Evolutionary conservation across 1,139 yeast genomes (phyloP).

Genomic region (Magnusiomyces suaveolens): DNA sequence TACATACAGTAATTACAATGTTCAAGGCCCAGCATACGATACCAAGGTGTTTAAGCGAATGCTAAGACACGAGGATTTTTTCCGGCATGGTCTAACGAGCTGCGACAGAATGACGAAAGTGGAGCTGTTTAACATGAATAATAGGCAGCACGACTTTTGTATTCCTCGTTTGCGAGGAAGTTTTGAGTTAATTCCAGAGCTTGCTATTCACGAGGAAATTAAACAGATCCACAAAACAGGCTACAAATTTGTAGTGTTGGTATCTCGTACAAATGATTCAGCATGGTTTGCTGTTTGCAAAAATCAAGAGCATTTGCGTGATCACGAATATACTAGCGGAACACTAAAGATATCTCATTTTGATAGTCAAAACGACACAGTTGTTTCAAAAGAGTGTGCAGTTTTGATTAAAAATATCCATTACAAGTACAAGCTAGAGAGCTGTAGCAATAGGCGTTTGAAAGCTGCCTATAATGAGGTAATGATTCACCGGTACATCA

Average conservation of each 20-base stretch:
- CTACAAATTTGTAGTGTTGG: not conserved
- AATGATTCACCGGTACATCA: not conserved
- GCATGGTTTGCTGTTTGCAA: slow-evolving; percentile 10
- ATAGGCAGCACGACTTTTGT: not conserved
- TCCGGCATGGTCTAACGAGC: not conserved
- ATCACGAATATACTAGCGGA: slow-evolving; percentile 10
- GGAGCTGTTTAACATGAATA: not conserved
- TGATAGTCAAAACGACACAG: not conserved
- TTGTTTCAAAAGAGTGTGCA: not conserved
- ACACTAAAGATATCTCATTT: not conserved
- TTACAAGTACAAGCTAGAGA: slow-evolving; percentile 9
- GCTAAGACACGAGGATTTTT: not conserved
- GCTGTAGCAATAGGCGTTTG: not conserved
- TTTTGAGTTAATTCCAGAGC: not conserved
- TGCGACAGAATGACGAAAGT: not conserved
- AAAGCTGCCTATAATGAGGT: slow-evolving; percentile 7
- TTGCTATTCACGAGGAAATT: not conserved
- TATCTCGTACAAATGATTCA: not conserved
- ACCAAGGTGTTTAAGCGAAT: not conserved
- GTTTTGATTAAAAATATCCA: slow-evolving; percentile 11
- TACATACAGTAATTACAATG: not conserved
- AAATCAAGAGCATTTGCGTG: slow-evolving; percentile 3
- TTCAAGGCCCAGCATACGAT: not conserved
- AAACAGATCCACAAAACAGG: not conserved
- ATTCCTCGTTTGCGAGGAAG: not conserved